phyloP scores from a whole-genome alignment of 192 early-diverging fungal species.

The Backusella tarrabulga region DNA sequence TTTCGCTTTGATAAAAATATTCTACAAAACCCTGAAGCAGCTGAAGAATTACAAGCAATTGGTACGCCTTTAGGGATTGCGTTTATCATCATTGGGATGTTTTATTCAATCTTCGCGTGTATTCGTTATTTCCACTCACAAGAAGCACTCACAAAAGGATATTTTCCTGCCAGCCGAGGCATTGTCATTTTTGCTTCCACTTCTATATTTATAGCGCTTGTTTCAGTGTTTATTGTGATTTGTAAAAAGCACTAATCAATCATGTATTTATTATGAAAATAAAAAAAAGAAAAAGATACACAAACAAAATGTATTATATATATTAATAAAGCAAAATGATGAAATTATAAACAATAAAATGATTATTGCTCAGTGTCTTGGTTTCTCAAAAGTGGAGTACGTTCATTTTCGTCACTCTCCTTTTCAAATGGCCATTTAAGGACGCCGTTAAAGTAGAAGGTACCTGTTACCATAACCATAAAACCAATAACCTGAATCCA shows the following conservation, averaged over 20 bases:
- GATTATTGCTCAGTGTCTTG: constrained; percentile 3
- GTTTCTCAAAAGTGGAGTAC: constrained; percentile 10
- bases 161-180: constrained; percentile 70
- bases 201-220: constrained; percentile 31
- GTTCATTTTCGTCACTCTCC: background rate
- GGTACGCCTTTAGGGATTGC: constrained; percentile 51
- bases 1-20: constrained; percentile 23
- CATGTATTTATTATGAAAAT: background rate
- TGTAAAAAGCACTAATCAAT: background rate
- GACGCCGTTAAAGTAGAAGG: constrained; percentile 90
- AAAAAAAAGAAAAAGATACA: background rate
- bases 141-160: constrained; percentile 59
- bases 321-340: background rate
- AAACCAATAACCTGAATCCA: constrained; percentile 92
- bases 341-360: background rate
- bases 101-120: constrained; percentile 61
- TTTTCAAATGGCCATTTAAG: constrained; percentile 38
- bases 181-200: constrained; percentile 45
- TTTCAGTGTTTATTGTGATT: constrained; percentile 23
- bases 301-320: constrained; percentile 5
- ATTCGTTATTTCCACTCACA: constrained; percentile 74
- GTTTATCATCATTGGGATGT: constrained; percentile 63
- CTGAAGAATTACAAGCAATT: constrained; percentile 15
- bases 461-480: constrained; percentile 71
- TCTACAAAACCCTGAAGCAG: background rate